Percentiles rank a stretch among this genome's conserved stretches.
phyloP scores from a whole-genome alignment of 192 early-diverging fungal genomes.

The Backusella luteola region DNA sequence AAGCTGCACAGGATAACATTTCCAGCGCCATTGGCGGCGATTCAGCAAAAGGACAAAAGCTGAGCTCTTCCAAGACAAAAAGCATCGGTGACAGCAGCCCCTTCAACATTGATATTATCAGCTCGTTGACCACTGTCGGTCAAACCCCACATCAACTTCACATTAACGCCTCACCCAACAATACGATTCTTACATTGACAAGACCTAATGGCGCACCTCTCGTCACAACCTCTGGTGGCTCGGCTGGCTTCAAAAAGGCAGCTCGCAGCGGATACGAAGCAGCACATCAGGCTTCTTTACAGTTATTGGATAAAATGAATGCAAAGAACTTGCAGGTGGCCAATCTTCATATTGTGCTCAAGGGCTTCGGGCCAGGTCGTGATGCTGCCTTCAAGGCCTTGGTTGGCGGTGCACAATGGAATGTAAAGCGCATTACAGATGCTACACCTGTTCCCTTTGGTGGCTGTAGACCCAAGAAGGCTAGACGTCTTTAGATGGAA shows the following conservation, averaged over 20 bases:
- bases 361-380: constrained; percentile 89
- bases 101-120: neutral
- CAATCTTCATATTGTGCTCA: constrained; percentile 76
- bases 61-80: neutral
- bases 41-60: constrained; percentile 12
- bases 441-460: constrained; percentile 89
- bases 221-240: constrained; percentile 76
- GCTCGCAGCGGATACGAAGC: constrained; percentile 87
- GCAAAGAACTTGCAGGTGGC: constrained; percentile 64
- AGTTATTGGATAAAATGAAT: constrained; percentile 65
- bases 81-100: neutral
- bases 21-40: constrained; percentile 4
- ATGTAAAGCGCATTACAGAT: constrained; percentile 75
- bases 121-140: neutral
- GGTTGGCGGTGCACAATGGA: constrained; percentile 67
- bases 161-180: constrained; percentile 69
- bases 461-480: constrained; percentile 89
- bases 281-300: constrained; percentile 82
- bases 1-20: constrained; percentile 1
- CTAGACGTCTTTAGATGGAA: constrained; percentile 60
- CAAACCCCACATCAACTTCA: constrained; percentile 50
- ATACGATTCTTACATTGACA: constrained; percentile 86
- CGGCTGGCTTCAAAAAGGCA: constrained; percentile 84
- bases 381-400: constrained; percentile 91
- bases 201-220: constrained; percentile 67